Evolutionary conservation across 2,329 filamentous ascomycete genomes (phyloP).

Genomic region (Fusarium sp.): DNA sequence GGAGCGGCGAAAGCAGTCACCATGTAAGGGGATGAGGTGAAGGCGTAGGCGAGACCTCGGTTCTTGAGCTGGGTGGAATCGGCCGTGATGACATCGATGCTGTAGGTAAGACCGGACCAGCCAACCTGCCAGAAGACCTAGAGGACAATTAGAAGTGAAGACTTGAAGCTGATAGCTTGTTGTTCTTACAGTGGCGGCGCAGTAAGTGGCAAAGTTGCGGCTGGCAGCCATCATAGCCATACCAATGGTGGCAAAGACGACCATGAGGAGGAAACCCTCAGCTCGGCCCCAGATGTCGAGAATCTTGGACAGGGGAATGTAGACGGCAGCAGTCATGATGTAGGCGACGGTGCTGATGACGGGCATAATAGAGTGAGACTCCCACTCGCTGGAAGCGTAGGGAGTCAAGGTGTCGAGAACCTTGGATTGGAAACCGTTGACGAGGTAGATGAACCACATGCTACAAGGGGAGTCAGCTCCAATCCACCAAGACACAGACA

Average conservation of each 20-base stretch:
- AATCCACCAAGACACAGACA: not conserved
- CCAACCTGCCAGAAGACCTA: slow-evolving; percentile 69
- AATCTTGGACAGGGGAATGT: slow-evolving; percentile 68
- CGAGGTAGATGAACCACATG: slow-evolving; percentile 60
- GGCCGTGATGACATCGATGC: slow-evolving; percentile 69
- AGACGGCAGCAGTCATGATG: slow-evolving; percentile 65
- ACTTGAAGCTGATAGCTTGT: not conserved
- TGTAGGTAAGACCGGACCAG: slow-evolving; percentile 66
- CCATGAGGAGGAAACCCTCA: slow-evolving; percentile 64
- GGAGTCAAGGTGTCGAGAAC: slow-evolving; percentile 54
- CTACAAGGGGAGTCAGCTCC: slow-evolving; percentile 23
- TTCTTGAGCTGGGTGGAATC: slow-evolving; percentile 62
- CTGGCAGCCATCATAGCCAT: slow-evolving; percentile 69
- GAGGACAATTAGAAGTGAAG: not conserved
- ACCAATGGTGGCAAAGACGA: slow-evolving; percentile 57
- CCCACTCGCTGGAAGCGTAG: slow-evolving; percentile 61
- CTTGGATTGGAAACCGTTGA: slow-evolving; percentile 58
- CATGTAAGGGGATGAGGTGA: slow-evolving; percentile 55
- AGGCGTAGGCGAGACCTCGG: slow-evolving; percentile 51
- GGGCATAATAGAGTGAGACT: slow-evolving; percentile 61
- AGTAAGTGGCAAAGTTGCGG: slow-evolving; percentile 52
- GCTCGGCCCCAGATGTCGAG: slow-evolving; percentile 70
- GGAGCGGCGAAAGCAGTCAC: slow-evolving; percentile 54
- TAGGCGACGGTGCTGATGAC: slow-evolving; percentile 62
- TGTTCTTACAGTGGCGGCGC: slow-evolving; percentile 56